phyloP scores from a whole-genome alignment of 441 rosid genomes.

The Pelargonium australe region DNA sequence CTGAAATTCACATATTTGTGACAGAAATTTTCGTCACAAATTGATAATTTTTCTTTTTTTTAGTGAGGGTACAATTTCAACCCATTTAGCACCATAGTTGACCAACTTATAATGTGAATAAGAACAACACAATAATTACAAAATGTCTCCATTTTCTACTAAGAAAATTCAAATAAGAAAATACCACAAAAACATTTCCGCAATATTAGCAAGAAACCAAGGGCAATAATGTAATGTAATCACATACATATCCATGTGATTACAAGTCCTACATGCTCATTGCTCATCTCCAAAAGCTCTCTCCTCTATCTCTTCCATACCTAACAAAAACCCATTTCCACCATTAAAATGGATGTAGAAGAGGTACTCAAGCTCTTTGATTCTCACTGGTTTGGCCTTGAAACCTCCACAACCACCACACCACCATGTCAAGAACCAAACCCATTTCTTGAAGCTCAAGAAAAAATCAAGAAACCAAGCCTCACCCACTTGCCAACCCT shows the following conservation, averaged over 20 bases:
- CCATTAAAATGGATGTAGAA: slow-evolving; percentile 29
- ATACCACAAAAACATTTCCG: slow-evolving; percentile 10
- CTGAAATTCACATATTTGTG: too few species aligned
- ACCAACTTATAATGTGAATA: neutral
- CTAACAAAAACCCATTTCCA: neutral
- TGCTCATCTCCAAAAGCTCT: too few species aligned
- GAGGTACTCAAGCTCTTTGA: slow-evolving; percentile 41
- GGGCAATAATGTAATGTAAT: slow-evolving; percentile 16
- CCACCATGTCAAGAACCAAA: slow-evolving; percentile 2
- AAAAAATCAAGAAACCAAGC: slow-evolving; percentile 17
- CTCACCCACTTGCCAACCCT: slow-evolving; percentile 15
- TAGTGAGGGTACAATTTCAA: too few species aligned
- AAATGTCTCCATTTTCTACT: neutral
- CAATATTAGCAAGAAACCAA: slow-evolving; percentile 18
- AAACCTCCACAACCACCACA: slow-evolving; percentile 19
- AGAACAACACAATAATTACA: neutral
- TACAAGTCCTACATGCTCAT: too few species aligned
- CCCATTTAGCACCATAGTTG: neutral
- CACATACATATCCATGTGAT: neutral
- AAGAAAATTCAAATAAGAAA: neutral
- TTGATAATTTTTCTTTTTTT: too few species aligned
- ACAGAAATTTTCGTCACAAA: too few species aligned
- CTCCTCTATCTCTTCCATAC: neutral
- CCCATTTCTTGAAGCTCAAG: slow-evolving; percentile 14
- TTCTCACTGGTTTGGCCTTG: slow-evolving; percentile 35